Base-by-base conservation (phyloP, 345 rosid species). In the Stellera chamaejasme region DNA sequence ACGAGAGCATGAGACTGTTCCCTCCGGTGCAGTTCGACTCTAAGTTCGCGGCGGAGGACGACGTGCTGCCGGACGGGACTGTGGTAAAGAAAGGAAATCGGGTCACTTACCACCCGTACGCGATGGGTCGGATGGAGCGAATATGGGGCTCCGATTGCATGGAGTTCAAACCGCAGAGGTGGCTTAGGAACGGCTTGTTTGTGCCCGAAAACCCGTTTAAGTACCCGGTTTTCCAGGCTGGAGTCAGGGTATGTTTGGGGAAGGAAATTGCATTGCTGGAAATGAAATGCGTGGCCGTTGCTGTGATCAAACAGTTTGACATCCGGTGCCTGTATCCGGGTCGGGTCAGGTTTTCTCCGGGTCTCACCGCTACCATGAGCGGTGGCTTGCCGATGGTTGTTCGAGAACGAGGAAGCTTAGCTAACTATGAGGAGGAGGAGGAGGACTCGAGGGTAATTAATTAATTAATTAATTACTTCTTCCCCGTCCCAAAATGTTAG, bases 1-100 rank as follows among this genome's bases (percentile, higher is more conserved):
- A 78, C 23, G 96, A 85, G 50, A 73, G 83, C 59, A 41, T 88
- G 79, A 76, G 96, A 51, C 59, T 85, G 10, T 78, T 41, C 56
- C 96, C 96, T 0, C 96, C 96, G 1, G 82, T 88, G 39, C 96
- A 85, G 55, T 83, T 83, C 42, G 94, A 85, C 41, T 85, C 94
- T 6, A 85, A 88, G 66, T 85, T 83, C 48, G 73, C 87, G 0
- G 46, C 60, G 48, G 75, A 75, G 48, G 83, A 85, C 13, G 96
- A 88, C 64, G 50, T 81, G 16, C 45, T 88, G 44, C 63, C 88
- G 2, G 96, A 88, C 14, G 82, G 77, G 11, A 79, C 88, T 0
- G 51, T 60, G 14, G 70, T 83, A 7, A 64, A 44, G 19, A 69
- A 56, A 26, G 85, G 85, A 44, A 69, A 66, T 2, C 49, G 83